Evolutionary conservation across 2,329 filamentous ascomycete genomes (phyloP), one percentile per base, ranked within the genome.

Genomic region (Tolypocladium cylindrosporum): DNA sequence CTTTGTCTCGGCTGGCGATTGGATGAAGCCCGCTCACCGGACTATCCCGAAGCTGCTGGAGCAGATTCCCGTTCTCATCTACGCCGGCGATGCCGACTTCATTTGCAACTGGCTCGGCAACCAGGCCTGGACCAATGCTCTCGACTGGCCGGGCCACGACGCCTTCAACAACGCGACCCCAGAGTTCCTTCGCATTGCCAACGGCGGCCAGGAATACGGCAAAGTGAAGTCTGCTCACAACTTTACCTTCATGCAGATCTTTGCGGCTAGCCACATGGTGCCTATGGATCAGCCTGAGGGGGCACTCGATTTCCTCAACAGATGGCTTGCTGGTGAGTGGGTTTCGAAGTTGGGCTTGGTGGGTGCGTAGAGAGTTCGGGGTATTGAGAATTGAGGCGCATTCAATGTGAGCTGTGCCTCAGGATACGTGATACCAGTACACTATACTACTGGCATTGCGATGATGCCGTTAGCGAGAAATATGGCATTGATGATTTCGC

Each of bases 41-140:
- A 82, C 96, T 31, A 89, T 97, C 7, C 92, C 93, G 40, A 84
- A 82, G 57, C 78, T 97, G 56, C 84, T 97, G 60, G 85, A 92
- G 77, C 77, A 97, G 80, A 94, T 99, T 62, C 93, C 93, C 40
- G 89, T 97, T 57, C 83, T 97, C 61, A 86, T 99, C 79, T 99
- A 97, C 69, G 93, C 89, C 59, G 90, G 90, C 69, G 89, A 93
- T 67, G 88, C 88, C 57, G 89, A 92, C 74, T 93, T 86, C 76
- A 94, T 94, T 74, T 86, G 90, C 87, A 97, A 97, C 84, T 97
- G 92, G 92, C 89, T 97, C 64, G 93, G 93, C 66, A 97, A 97
- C 84, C 87, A 90, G 74, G 92, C 90, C 60, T 97, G 93, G 93
- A 87, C 90, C 57, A 88, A 96, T 71, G 89, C 86, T 58, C 90